Conservation (phyloP, 2,329 filamentous ascomycete genomes). For the Aspergillus luchuensis region DNA sequence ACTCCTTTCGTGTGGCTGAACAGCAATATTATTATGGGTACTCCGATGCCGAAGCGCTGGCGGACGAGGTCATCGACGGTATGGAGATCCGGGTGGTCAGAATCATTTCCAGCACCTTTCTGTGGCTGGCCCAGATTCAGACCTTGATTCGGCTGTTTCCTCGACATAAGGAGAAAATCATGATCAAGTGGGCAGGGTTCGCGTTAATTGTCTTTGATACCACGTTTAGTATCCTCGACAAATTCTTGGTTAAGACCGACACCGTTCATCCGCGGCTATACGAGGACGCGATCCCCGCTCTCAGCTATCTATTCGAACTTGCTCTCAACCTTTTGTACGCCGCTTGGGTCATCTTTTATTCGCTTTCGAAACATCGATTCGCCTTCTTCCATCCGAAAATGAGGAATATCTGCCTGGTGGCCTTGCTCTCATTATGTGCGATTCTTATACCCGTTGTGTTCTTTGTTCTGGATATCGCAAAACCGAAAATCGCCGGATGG, state of each 20-base stretch:
- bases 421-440: slow-evolving; percentile 74
- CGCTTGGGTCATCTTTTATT: slow-evolving; percentile 91
- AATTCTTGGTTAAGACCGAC: slow-evolving; percentile 63
- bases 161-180: slow-evolving; percentile 92
- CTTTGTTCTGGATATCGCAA: slow-evolving; percentile 86
- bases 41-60: slow-evolving; percentile 76
- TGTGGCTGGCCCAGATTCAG: slow-evolving; percentile 97
- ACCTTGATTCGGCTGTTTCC: slow-evolving; percentile 94
- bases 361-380: slow-evolving; percentile 86
- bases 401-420: slow-evolving; percentile 83
- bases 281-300: slow-evolving; percentile 83
- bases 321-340: slow-evolving; percentile 85
- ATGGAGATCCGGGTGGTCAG: slow-evolving; percentile 86
- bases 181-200: slow-evolving; percentile 98
- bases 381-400: slow-evolving; percentile 89
- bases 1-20: slow-evolving; percentile 84
- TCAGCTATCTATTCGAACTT: slow-evolving; percentile 88
- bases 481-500: slow-evolving; percentile 85
- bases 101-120: slow-evolving; percentile 90
- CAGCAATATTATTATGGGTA: slow-evolving; percentile 76
- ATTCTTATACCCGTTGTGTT: slow-evolving; percentile 89
- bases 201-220: slow-evolving; percentile 88
- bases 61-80: slow-evolving; percentile 77
- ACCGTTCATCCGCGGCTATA: slow-evolving; percentile 69
- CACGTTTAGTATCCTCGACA: slow-evolving; percentile 88